phyloP scores from a whole-genome alignment of 306 rosid genomes.

The Sphenostylis stenocarpa region DNA sequence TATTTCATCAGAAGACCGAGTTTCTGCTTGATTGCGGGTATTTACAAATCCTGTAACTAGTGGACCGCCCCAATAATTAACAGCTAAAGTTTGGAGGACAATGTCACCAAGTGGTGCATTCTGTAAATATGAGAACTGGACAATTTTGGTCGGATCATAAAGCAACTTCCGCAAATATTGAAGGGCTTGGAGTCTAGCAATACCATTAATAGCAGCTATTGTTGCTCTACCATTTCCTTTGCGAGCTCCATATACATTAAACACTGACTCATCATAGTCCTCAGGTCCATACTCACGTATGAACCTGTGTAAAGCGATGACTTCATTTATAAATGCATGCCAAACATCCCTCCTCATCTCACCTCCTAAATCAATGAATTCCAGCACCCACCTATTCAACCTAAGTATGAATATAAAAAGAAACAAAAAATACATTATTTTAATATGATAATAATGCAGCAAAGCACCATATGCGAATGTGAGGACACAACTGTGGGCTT shows the following conservation, averaged over 20 bases:
- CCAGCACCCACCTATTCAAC: conserved; percentile 72
- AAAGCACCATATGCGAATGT: not conserved
- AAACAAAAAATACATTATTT: conserved; percentile 20
- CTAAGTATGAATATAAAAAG: conserved; percentile 44
- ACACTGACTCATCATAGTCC: conserved; percentile 64
- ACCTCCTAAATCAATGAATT: conserved; percentile 96
- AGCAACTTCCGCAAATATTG: conserved; percentile 72
- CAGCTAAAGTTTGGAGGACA: conserved; percentile 83
- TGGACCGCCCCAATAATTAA: conserved; percentile 89
- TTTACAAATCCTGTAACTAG: conserved; percentile 53
- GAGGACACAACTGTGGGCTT: conserved; percentile 6
- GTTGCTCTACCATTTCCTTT: conserved; percentile 83
- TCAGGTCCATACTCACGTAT: conserved; percentile 68
- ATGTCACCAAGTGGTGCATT: conserved; percentile 75
- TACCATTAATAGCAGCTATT: conserved; percentile 60
- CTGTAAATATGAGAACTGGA: conserved; percentile 73
- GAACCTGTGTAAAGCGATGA: conserved; percentile 77
- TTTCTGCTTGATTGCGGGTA: conserved; percentile 41
- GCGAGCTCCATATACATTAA: conserved; percentile 70
- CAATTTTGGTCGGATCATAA: conserved; percentile 89
- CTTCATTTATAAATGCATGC: conserved; percentile 85
- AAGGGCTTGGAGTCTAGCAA: conserved; percentile 89
- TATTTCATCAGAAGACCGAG: conserved; percentile 48
- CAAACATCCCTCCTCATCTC: conserved; percentile 97
- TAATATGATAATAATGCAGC: conserved; percentile 27